Percentiles rank a stretch among this genome's conserved stretches.
Evolutionary conservation across 1,284 basidiomycete genomes (phyloP).

Genomic region (Macrocybe sp.): DNA sequence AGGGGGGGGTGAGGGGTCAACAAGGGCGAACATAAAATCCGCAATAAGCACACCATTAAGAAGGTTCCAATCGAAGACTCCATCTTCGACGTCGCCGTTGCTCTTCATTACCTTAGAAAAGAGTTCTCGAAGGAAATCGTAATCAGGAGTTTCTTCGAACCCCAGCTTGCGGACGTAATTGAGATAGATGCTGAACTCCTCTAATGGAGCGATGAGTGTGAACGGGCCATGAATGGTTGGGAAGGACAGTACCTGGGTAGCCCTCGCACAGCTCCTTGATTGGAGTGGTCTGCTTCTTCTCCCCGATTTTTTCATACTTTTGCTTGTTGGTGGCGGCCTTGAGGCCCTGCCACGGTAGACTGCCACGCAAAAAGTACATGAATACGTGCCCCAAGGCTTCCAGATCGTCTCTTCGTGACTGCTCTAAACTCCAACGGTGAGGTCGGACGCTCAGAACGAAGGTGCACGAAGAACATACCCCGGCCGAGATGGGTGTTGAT

Average conservation of each 20-base stretch:
- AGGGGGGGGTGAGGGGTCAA: neutral
- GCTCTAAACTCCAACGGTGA: constrained; percentile 48
- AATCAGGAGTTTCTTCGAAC: constrained; percentile 94
- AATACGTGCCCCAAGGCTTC: constrained; percentile 96
- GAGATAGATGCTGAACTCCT: constrained; percentile 86
- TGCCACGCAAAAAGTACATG: constrained; percentile 95
- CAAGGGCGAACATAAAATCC: neutral
- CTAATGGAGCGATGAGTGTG: constrained; percentile 30
- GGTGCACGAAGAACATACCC: constrained; percentile 41
- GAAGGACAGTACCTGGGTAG: constrained; percentile 63
- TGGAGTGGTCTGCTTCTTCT: constrained; percentile 96
- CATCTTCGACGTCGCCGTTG: constrained; percentile 84
- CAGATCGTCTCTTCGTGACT: constrained; percentile 91
- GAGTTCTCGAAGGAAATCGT: constrained; percentile 90
- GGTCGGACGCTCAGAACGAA: constrained; percentile 5
- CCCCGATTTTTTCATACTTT: constrained; percentile 98
- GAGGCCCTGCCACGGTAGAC: constrained; percentile 93
- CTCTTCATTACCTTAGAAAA: constrained; percentile 91
- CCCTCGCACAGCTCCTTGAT: constrained; percentile 94
- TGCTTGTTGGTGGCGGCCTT: constrained; percentile 98
- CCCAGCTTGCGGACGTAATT: constrained; percentile 88
- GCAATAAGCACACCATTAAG: constrained; percentile 52
- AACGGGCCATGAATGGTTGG: constrained; percentile 7
- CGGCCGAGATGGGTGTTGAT: constrained; percentile 96
- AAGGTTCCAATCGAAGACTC: constrained; percentile 88